Evolutionary conservation across 2,329 filamentous ascomycete genomes (phyloP).

Genomic region (Neocatenulostroma microsporum): DNA sequence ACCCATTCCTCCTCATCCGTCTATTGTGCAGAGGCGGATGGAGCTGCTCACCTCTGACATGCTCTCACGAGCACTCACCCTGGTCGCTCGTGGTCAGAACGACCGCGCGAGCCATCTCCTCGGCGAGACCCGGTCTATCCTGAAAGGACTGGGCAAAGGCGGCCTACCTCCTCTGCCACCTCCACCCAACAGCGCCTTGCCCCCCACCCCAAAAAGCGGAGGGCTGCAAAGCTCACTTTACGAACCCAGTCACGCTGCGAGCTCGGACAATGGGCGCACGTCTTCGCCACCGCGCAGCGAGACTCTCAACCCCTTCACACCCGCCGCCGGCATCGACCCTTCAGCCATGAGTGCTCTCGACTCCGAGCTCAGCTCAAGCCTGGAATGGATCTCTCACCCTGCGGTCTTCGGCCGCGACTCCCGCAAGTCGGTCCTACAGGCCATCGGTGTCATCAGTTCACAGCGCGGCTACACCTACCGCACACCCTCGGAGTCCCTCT

Average conservation of each 20-base stretch:
- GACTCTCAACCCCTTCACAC: slow-evolving; percentile 45
- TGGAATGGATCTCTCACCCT: slow-evolving; percentile 98
- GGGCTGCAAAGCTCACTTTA: slow-evolving; percentile 13
- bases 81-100: slow-evolving; percentile 85
- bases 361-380: slow-evolving; percentile 75
- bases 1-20: slow-evolving; percentile 89
- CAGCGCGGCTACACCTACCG: slow-evolving; percentile 92
- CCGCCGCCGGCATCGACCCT: slow-evolving; percentile 68
- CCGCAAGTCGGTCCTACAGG: slow-evolving; percentile 89
- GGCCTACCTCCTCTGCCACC: slow-evolving; percentile 83
- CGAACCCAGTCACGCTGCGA: slow-evolving; percentile 14
- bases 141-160: slow-evolving; percentile 93
- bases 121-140: slow-evolving; percentile 85
- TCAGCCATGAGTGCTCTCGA: slow-evolving; percentile 79
- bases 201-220: slow-evolving; percentile 27
- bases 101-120: slow-evolving; percentile 89
- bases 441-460: slow-evolving; percentile 91
- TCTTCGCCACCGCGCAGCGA: slow-evolving; percentile 33
- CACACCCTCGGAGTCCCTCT: slow-evolving; percentile 79
- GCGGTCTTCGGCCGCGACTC: slow-evolving; percentile 91
- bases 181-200: slow-evolving; percentile 34
- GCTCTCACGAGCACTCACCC: slow-evolving; percentile 82
- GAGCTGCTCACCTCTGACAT: slow-evolving; percentile 96
- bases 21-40: slow-evolving; percentile 94
- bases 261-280: slow-evolving; percentile 24